phyloP scores from a whole-genome alignment of 768 basidiomycete genomes.

The Tricholoma sp. region DNA sequence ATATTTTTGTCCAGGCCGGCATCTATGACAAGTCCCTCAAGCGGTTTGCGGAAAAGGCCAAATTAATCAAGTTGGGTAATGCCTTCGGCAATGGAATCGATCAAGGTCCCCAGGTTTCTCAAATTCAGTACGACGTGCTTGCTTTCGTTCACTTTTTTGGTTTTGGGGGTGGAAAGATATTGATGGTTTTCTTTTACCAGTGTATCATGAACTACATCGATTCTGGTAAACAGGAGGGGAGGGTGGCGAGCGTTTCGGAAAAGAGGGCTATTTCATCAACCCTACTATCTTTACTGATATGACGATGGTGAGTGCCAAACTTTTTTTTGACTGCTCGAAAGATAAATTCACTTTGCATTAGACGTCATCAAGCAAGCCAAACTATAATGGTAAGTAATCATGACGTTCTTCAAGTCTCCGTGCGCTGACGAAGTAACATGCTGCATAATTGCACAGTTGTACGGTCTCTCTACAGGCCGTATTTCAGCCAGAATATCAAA shows the following conservation, averaged over 20 bases:
- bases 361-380: constrained; percentile 71
- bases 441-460: constrained; percentile 26
- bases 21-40: constrained; percentile 80
- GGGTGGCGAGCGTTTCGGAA: constrained; percentile 57
- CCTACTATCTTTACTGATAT: constrained; percentile 71
- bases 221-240: constrained; percentile 66
- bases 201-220: constrained; percentile 77
- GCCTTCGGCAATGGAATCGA: constrained; percentile 56
- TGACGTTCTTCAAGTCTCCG: not conserved
- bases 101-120: constrained; percentile 78
- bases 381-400: constrained; percentile 51
- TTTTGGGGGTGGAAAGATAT: no score
- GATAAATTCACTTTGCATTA: not conserved
- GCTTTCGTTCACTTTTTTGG: not conserved
- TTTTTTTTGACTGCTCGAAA: no score
- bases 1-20: constrained; percentile 76
- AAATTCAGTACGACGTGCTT: constrained; percentile 50
- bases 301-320: not conserved
- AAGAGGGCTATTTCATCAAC: constrained; percentile 56
- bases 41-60: constrained; percentile 52
- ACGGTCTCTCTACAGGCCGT: constrained; percentile 87
- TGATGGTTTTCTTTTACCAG: constrained; percentile 24
- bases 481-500: constrained; percentile 77
- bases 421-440: not conserved
- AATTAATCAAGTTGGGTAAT: constrained; percentile 58